phyloP scores from a whole-genome alignment of 345 rosid species.

The Mercurialis annua region DNA sequence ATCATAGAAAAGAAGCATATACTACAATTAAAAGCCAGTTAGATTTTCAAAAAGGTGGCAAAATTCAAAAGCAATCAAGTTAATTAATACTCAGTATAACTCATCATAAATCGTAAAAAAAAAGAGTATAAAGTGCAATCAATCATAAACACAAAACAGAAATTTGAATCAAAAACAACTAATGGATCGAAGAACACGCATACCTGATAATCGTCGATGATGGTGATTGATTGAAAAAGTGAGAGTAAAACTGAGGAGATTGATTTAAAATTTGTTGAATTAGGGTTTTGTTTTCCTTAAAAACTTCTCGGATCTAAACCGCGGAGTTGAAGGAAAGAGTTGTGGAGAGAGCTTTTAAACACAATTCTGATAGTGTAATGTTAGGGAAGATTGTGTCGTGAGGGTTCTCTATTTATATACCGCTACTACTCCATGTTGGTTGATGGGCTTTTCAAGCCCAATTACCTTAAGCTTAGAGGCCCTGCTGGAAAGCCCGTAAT shows the following conservation, averaged over 20 bases:
- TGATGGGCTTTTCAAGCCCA: not conserved
- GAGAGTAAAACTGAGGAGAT: not conserved
- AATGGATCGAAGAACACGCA: not conserved
- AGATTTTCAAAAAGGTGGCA: too few relatives aligned
- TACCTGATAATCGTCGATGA: slow-evolving; percentile 5
- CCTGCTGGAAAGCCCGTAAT: too few relatives aligned
- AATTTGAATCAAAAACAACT: not conserved
- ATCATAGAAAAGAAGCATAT: too few relatives aligned
- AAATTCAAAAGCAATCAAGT: too few relatives aligned
- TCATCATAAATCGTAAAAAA: not conserved
- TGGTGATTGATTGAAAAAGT: not conserved
- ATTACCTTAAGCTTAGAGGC: too few relatives aligned
- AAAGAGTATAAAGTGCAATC: too few relatives aligned
- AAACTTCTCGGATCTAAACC: slow-evolving; percentile 10
- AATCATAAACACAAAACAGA: too few relatives aligned
- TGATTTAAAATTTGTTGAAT: too few relatives aligned
- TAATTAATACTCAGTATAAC: too few relatives aligned
- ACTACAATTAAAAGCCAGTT: too few relatives aligned
- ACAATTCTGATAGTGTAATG: not conserved
- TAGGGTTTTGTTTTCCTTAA: not conserved
- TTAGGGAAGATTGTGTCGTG: not conserved
- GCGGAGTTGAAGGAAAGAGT: not conserved
- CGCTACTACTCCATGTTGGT: not conserved
- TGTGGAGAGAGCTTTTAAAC: not conserved
- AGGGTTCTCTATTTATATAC: not conserved